phyloP scores from a whole-genome alignment of 768 basidiomycete genomes.

The Gymnopilus junonius region DNA sequence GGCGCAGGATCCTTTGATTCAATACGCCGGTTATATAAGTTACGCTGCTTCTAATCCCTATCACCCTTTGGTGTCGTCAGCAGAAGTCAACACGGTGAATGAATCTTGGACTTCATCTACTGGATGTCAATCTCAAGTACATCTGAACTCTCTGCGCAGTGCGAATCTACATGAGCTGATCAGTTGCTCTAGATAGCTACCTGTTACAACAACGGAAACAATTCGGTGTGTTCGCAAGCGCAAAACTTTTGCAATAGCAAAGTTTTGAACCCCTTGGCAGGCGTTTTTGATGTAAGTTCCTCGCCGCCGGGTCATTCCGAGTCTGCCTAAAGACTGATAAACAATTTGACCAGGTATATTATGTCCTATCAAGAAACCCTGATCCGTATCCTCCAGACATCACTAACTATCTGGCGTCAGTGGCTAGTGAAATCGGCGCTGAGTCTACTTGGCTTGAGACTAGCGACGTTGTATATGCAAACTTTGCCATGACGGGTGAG shows the following conservation, averaged over 20 bases:
- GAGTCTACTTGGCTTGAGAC: constrained; percentile 44
- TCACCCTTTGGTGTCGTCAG: constrained; percentile 51
- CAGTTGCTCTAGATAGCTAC: constrained; percentile 43
- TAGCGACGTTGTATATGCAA: constrained; percentile 44
- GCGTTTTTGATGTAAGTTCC: constrained; percentile 52
- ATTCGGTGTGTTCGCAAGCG: constrained; percentile 57
- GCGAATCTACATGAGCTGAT: no score
- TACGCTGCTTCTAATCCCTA: constrained; percentile 63
- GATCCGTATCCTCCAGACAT: constrained; percentile 54
- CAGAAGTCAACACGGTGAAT: constrained; percentile 46
- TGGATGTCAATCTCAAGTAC: constrained; percentile 57
- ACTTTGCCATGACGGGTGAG: constrained; percentile 17
- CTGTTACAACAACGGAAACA: constrained; percentile 54
- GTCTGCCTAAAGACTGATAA: neutral
- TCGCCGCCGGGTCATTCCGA: neutral
- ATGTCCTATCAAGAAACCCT: constrained; percentile 44
- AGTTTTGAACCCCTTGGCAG: constrained; percentile 56
- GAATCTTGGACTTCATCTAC: constrained; percentile 41
- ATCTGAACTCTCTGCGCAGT: neutral
- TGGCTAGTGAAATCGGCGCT: constrained; percentile 43
- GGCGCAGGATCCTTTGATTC: constrained; percentile 29
- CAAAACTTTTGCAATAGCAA: constrained; percentile 62
- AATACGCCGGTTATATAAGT: constrained; percentile 61
- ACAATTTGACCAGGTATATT: constrained; percentile 38
- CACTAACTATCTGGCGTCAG: constrained; percentile 30